Conservation (phyloP, 1,284 basidiomycete genomes). For the Rugosomyces carneus region DNA sequence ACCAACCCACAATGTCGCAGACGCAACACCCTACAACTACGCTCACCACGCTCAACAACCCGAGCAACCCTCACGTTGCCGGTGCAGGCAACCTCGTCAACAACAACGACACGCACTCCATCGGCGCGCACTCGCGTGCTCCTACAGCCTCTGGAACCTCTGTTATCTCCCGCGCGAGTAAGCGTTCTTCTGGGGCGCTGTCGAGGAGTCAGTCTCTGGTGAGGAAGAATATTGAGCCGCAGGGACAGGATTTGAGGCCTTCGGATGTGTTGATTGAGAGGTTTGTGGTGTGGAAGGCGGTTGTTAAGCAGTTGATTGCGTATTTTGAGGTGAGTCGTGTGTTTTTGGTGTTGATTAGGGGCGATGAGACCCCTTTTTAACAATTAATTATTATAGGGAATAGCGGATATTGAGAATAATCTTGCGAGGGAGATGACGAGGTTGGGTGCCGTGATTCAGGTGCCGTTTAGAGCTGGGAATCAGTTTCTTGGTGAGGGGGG, state of each 20-base stretch:
- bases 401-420: slow-evolving; percentile 94
- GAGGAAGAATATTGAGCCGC: slow-evolving; percentile 86
- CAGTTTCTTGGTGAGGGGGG: slow-evolving; percentile 94
- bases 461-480: slow-evolving; percentile 93
- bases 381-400: too few species aligned
- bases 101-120: too few species aligned
- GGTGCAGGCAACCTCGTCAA: too few species aligned
- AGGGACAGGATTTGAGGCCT: slow-evolving; percentile 87
- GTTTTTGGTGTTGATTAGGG: too few species aligned
- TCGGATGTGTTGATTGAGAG: slow-evolving; percentile 97
- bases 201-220: slow-evolving; percentile 80
- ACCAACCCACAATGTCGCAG: too few species aligned
- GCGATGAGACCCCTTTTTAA: too few species aligned
- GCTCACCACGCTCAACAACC: too few species aligned
- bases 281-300: slow-evolving; percentile 89
- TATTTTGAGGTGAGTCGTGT: slow-evolving; percentile 58
- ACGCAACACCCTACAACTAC: too few species aligned
- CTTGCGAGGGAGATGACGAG: slow-evolving; percentile 93
- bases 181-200: slow-evolving; percentile 58
- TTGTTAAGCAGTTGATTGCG: slow-evolving; percentile 91
- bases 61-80: too few species aligned
- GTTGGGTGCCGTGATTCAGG: slow-evolving; percentile 96
- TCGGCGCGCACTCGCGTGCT: too few species aligned
- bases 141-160: slow-evolving; percentile 31
- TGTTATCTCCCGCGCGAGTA: slow-evolving; percentile 60